These are phyloP conservation scores for Hypholoma fasciculare DNA, from an alignment of 768 basidiomycete genomes.

Conservation along the genomic window DNA sequence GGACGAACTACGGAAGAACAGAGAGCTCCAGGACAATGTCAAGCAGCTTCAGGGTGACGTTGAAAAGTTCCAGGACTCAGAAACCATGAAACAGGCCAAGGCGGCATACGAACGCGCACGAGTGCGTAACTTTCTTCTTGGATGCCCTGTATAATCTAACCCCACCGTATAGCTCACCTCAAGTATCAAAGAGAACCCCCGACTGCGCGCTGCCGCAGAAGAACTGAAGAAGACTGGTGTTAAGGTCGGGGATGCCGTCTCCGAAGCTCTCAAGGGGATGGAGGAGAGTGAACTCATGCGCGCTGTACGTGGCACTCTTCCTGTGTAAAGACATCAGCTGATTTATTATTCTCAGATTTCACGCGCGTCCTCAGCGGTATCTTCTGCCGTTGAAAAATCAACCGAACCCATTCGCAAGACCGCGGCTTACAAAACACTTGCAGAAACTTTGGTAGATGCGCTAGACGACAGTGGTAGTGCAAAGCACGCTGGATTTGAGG, in stretches of 20 bases:
- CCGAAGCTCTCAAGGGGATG: slow-evolving; percentile 88
- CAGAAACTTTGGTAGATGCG: slow-evolving; percentile 88
- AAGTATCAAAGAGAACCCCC: slow-evolving; percentile 95
- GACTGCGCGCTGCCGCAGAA: slow-evolving; percentile 88
- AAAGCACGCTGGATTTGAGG: slow-evolving; percentile 95
- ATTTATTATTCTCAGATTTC: slow-evolving; percentile 59
- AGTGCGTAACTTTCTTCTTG: slow-evolving; percentile 49
- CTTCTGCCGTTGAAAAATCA: slow-evolving; percentile 80
- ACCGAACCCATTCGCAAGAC: slow-evolving; percentile 98
- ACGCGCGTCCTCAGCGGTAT: slow-evolving; percentile 81
- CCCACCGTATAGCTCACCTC: slow-evolving; percentile 66
- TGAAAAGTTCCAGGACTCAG: slow-evolving; percentile 95
- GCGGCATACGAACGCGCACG: slow-evolving; percentile 94
- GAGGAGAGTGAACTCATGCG: slow-evolving; percentile 95
- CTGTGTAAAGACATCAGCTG: not conserved
- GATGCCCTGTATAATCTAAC: not conserved
- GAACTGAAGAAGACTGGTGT: slow-evolving; percentile 88
- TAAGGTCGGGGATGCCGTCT: slow-evolving; percentile 91
- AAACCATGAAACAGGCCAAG: slow-evolving; percentile 89
- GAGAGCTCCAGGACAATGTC: slow-evolving; percentile 94
- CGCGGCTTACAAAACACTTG: slow-evolving; percentile 87
- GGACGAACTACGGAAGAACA: slow-evolving; percentile 91
- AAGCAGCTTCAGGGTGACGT: slow-evolving; percentile 98
- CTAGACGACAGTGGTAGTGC: slow-evolving; percentile 92
- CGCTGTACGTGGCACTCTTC: slow-evolving; percentile 50